Evolutionary conservation across 768 basidiomycete species (phyloP).

Genomic region (Fibroporia radiculosa): DNA sequence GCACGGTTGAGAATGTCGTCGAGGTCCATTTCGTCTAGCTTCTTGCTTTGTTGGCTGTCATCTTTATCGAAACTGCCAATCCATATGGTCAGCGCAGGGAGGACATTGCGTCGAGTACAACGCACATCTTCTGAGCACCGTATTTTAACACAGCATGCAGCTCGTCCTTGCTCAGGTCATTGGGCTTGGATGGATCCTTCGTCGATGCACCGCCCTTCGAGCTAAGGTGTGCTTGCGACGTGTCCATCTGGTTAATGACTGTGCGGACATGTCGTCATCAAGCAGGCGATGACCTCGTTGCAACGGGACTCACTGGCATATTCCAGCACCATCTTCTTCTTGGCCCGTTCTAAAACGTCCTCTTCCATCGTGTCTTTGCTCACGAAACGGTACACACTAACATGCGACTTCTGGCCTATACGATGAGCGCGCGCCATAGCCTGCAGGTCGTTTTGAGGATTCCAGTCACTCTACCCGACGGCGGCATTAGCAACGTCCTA

Average conservation of each 20-base stretch:
- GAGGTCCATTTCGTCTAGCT: conserved; percentile 98
- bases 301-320: conserved; percentile 80
- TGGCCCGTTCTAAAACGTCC: conserved; percentile 94
- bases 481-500: conserved; percentile 19
- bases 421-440: conserved; percentile 99
- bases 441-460: conserved; percentile 97
- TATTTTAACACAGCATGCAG: conserved; percentile 96
- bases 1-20: conserved; percentile 97
- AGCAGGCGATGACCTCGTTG: not conserved
- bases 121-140: conserved; percentile 94
- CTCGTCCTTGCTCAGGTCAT: conserved; percentile 91
- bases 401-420: conserved; percentile 97
- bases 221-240: conserved; percentile 91
- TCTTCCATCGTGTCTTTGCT: conserved; percentile 99
- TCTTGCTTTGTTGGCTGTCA: conserved; percentile 84
- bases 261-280: conserved; percentile 8
- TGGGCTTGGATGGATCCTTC: conserved; percentile 68
- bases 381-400: conserved; percentile 96
- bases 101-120: conserved; percentile 5
- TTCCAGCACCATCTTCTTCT: conserved; percentile 99
- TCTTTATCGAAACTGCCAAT: conserved; percentile 88
- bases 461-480: conserved; percentile 88
- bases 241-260: conserved; percentile 99
- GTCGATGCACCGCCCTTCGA: conserved; percentile 54
- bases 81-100: not conserved